Evolutionary conservation across 768 basidiomycete genomes (phyloP).

Genomic region (Suillus luteus): DNA sequence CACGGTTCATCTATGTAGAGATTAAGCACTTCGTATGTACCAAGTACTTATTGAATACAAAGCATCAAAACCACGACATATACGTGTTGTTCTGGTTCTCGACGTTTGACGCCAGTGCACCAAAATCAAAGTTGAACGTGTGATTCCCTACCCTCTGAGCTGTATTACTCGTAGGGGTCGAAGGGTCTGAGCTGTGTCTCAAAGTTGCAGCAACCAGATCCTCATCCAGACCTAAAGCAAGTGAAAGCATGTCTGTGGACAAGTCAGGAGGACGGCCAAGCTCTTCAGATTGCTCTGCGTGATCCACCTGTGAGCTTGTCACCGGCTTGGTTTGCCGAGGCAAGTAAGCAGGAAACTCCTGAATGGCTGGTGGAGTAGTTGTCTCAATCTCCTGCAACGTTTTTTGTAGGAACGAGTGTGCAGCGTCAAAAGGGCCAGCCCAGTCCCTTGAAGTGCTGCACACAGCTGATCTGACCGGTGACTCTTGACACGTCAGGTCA

Average conservation of each 20-base stretch:
- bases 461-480: slow-evolving; percentile 6
- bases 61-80: slow-evolving; percentile 65
- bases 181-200: slow-evolving; percentile 22
- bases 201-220: slow-evolving; percentile 23
- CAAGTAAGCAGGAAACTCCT: slow-evolving; percentile 27
- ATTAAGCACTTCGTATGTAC: neutral
- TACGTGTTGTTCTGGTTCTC: slow-evolving; percentile 58
- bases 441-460: slow-evolving; percentile 8
- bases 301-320: slow-evolving; percentile 18
- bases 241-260: slow-evolving; percentile 35
- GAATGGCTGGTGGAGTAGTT: slow-evolving; percentile 21
- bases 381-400: slow-evolving; percentile 29
- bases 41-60: slow-evolving; percentile 2
- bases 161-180: slow-evolving; percentile 24
- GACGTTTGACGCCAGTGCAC: slow-evolving; percentile 54
- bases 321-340: slow-evolving; percentile 19
- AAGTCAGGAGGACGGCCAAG: slow-evolving; percentile 26
- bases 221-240: slow-evolving; percentile 33
- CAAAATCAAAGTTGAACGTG: slow-evolving; percentile 63
- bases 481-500: slow-evolving; percentile 19
- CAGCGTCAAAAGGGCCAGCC: slow-evolving; percentile 22
- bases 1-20: neutral
- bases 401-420: slow-evolving; percentile 26
- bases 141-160: slow-evolving; percentile 50
- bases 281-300: slow-evolving; percentile 23